These are phyloP conservation scores for Ophiocytium majus DNA, from an alignment of 352 stramenopile genomes.

Conservation along the genomic window DNA sequence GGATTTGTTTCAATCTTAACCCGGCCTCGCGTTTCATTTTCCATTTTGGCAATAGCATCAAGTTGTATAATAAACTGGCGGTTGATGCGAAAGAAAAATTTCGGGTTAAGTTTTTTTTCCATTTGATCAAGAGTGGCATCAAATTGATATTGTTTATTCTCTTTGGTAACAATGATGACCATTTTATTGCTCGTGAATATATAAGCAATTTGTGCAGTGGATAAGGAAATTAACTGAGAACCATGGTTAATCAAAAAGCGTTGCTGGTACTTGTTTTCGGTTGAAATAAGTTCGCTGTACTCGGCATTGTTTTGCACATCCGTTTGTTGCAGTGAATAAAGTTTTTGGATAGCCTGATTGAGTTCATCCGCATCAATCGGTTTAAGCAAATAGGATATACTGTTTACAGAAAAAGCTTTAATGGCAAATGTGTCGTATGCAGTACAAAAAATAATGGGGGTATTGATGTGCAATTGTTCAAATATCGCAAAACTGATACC, in stretches of 20 bases:
- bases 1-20: background rate
- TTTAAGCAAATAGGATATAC: background rate
- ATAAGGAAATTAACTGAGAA: background rate
- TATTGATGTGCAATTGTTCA: background rate
- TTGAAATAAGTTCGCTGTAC: background rate
- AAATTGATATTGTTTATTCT: background rate
- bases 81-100: background rate
- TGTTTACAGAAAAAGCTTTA: background rate
- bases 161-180: background rate
- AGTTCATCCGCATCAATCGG: background rate
- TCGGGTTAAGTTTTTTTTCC: background rate
- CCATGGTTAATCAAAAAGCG: background rate
- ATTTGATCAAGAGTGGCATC: background rate
- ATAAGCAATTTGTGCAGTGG: background rate
- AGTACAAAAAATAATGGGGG: background rate
- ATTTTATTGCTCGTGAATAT: background rate
- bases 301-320: background rate
- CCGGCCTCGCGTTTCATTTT: background rate
- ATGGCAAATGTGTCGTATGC: background rate
- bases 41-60: background rate
- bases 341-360: background rate
- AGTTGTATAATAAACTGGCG: background rate
- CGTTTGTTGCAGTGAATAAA: background rate
- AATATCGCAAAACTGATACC: conserved; percentile 15
- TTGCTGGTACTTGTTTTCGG: background rate